Percentiles rank a stretch among this genome's conserved stretches.
Evolutionary conservation across 2,329 filamentous ascomycete species (phyloP).

Genomic region (Alternaria sp.): DNA sequence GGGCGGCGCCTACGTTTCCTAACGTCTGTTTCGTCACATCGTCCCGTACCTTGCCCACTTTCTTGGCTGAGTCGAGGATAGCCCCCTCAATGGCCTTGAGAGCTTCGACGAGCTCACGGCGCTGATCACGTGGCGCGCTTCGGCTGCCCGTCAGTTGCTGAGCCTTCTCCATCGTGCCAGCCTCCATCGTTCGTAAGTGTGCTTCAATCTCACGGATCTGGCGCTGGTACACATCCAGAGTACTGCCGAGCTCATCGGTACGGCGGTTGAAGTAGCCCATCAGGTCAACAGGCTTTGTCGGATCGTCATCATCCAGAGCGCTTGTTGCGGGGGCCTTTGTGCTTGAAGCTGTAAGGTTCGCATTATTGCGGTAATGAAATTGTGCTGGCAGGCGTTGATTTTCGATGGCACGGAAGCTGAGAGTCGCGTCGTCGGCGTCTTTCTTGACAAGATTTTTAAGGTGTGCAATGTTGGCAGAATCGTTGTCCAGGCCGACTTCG

Average conservation of each 20-base stretch:
- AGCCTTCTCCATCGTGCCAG: conserved; percentile 53
- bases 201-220: conserved; percentile 59
- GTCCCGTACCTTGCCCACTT: conserved; percentile 58
- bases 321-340: conserved; percentile 35
- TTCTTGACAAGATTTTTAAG: conserved; percentile 67
- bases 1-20: conserved; percentile 42
- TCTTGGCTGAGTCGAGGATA: conserved; percentile 57
- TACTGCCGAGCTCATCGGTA: conserved; percentile 50
- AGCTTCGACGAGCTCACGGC: conserved; percentile 57
- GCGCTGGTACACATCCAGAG: conserved; percentile 52
- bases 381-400: conserved; percentile 74
- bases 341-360: conserved; percentile 43
- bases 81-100: conserved; percentile 59
- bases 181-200: conserved; percentile 60
- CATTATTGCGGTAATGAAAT: conserved; percentile 64
- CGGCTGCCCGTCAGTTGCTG: conserved; percentile 52
- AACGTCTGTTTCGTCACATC: conserved; percentile 56
- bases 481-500: conserved; percentile 68
- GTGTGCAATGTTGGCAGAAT: conserved; percentile 67
- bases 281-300: conserved; percentile 53
- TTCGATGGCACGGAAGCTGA: conserved; percentile 76
- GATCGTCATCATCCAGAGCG: conserved; percentile 50
- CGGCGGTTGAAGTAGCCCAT: conserved; percentile 57
- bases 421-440: conserved; percentile 73
- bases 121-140: conserved; percentile 48